A percentile compares a stretch with the other conserved stretches of the same genome.
These are phyloP conservation scores for Nidula microcarpa DNA, from an alignment of 768 basidiomycete species.

Conservation along the genomic window DNA sequence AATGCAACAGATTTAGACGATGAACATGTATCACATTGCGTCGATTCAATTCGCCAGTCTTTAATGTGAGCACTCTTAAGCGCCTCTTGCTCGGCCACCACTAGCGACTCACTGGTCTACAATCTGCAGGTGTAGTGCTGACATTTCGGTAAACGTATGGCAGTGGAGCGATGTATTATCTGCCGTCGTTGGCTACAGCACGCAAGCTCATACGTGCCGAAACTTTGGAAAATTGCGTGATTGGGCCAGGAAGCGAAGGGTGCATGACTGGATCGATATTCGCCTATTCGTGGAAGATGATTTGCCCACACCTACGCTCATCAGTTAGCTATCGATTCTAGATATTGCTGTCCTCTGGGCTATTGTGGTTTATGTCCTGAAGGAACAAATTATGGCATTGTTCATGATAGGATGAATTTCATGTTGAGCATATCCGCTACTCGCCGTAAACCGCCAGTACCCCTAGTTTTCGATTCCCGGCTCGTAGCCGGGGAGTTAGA, in stretches of 20 bases:
- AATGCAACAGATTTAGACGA: conserved; percentile 9
- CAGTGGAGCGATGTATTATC: conserved; percentile 8
- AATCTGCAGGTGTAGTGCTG: conserved; percentile 9
- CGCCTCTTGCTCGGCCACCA: not conserved
- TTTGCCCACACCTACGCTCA: conserved; percentile 3
- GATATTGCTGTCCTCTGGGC: too few relatives aligned
- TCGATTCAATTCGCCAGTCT: conserved; percentile 15
- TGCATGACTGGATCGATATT: conserved; percentile 6
- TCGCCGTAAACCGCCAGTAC: too few relatives aligned
- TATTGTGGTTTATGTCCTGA: too few relatives aligned
- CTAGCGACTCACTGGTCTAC: not conserved
- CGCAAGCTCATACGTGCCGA: conserved; percentile 11
- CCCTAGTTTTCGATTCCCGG: too few relatives aligned
- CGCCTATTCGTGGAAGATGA: conserved; percentile 4
- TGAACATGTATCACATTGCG: conserved; percentile 14
- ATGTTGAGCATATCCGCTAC: too few relatives aligned
- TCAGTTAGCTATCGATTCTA: not conserved
- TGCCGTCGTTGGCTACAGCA: conserved; percentile 9
- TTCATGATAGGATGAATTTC: too few relatives aligned
- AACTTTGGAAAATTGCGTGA: conserved; percentile 12
- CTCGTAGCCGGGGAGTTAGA: too few relatives aligned
- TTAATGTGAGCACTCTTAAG: conserved; percentile 6
- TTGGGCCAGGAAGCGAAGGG: conserved; percentile 8
- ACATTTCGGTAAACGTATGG: conserved; percentile 13
- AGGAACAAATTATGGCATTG: too few relatives aligned